These are phyloP conservation scores for Ilyonectria mors-panacis DNA, from an alignment of 2,329 filamentous ascomycete species.

Conservation along the genomic window DNA sequence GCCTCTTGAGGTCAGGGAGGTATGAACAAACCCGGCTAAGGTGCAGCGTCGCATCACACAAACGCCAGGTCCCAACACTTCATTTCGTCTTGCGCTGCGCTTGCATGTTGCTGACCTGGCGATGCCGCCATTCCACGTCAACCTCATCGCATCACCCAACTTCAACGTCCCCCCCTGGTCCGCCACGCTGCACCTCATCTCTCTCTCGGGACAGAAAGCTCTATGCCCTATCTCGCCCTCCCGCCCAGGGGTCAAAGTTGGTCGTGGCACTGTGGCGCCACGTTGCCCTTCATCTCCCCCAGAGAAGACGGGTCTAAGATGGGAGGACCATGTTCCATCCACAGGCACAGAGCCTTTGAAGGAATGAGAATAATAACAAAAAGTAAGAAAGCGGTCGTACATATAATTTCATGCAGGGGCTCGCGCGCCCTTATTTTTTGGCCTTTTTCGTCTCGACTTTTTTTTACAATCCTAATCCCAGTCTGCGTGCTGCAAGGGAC, in stretches of 20 bases:
- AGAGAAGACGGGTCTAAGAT: not conserved
- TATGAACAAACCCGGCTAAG: not conserved
- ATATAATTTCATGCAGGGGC: constrained; percentile 34
- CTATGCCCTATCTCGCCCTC: not conserved
- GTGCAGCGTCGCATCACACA: not conserved
- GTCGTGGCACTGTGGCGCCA: constrained; percentile 27
- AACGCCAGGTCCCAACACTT: not conserved
- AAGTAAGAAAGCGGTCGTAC: constrained; percentile 20
- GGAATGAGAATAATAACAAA: constrained; percentile 6
- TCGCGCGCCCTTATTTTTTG: not conserved
- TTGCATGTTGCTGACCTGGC: not conserved
- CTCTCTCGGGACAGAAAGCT: constrained; percentile 14
- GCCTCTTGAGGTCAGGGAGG: too few relatives aligned
- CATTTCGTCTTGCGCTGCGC: not conserved
- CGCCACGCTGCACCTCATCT: constrained; percentile 32
- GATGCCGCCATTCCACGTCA: constrained; percentile 18
- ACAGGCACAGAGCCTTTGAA: constrained; percentile 1
- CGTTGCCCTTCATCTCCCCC: constrained; percentile 29
- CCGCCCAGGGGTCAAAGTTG: not conserved
- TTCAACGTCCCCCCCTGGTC: constrained; percentile 13
- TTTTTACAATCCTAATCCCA: constrained; percentile 1
- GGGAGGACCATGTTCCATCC: constrained; percentile 18
- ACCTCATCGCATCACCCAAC: not conserved
- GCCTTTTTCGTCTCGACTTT: not conserved
- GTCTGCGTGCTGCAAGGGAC: constrained; percentile 1